phyloP scores from a whole-genome alignment of 208 protist genomes.

The Phytomonas francai region DNA sequence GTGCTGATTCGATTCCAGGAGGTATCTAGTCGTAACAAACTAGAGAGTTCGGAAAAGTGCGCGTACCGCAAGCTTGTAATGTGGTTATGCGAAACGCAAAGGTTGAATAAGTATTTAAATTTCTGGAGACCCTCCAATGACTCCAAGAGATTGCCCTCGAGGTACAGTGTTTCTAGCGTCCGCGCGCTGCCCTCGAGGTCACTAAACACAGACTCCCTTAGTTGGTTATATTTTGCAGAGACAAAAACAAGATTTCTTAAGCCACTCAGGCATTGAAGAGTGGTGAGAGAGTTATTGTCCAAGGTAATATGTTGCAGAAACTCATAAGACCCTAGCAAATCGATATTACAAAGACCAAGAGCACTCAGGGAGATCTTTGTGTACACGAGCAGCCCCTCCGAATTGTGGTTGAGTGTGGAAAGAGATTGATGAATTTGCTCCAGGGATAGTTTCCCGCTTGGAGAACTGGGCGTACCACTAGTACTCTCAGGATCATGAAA shows the following conservation, averaged over 20 bases:
- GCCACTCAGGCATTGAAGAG: slow-evolving; percentile 38
- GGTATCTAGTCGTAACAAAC: not conserved
- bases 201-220: slow-evolving; percentile 42
- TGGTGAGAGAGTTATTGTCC: slow-evolving; percentile 51
- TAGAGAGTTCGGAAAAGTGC: not conserved
- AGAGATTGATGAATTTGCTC: slow-evolving; percentile 15
- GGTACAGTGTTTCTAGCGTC: slow-evolving; percentile 50
- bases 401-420: slow-evolving; percentile 48
- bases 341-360: slow-evolving; percentile 24
- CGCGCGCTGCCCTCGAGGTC: slow-evolving; percentile 23
- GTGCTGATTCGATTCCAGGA: slow-evolving; percentile 13
- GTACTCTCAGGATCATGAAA: not conserved
- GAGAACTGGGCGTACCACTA: not conserved
- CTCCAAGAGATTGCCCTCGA: slow-evolving; percentile 53
- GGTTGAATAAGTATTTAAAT: slow-evolving; percentile 55
- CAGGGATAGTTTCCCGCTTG: not conserved
- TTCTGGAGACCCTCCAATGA: slow-evolving; percentile 37
- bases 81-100: slow-evolving; percentile 36
- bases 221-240: slow-evolving; percentile 48
- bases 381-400: slow-evolving; percentile 46
- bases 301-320: slow-evolving; percentile 63
- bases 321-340: slow-evolving; percentile 28
- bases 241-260: slow-evolving; percentile 52
- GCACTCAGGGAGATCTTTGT: slow-evolving; percentile 27
- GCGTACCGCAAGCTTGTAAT: slow-evolving; percentile 15